phyloP scores from a whole-genome alignment of 2,329 filamentous ascomycete species.

The Colletotrichum cordylinicola region DNA sequence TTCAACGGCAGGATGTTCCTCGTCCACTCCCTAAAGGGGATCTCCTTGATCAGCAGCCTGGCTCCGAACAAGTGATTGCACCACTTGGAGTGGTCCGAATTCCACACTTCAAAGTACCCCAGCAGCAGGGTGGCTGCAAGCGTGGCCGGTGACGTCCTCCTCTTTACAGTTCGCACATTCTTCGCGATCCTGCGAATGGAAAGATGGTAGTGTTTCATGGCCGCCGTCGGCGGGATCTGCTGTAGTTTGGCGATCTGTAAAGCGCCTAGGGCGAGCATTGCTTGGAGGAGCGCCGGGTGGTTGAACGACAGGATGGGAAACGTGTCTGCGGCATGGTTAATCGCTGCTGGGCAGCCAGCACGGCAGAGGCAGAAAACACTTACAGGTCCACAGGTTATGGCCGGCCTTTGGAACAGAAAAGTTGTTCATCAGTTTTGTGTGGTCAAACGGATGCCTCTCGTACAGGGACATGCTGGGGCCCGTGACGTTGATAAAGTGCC shows the following conservation, averaged over 20 bases:
- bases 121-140: slow-evolving; percentile 88
- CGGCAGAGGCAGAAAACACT: slow-evolving; percentile 29
- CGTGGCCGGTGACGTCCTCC: slow-evolving; percentile 78
- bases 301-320: slow-evolving; percentile 84
- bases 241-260: slow-evolving; percentile 88
- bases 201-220: slow-evolving; percentile 90
- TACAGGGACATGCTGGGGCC: slow-evolving; percentile 87
- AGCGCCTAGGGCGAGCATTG: slow-evolving; percentile 86
- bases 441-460: slow-evolving; percentile 80
- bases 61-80: slow-evolving; percentile 89
- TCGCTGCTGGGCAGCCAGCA: slow-evolving; percentile 35
- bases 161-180: slow-evolving; percentile 72
- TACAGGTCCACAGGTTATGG: slow-evolving; percentile 70
- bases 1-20: slow-evolving; percentile 72
- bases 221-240: slow-evolving; percentile 74
- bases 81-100: slow-evolving; percentile 95
- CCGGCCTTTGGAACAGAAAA: slow-evolving; percentile 66
- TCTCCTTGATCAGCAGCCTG: slow-evolving; percentile 80
- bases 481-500: slow-evolving; percentile 90
- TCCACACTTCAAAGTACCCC: slow-evolving; percentile 93
- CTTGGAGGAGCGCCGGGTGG: slow-evolving; percentile 86
- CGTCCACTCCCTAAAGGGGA: slow-evolving; percentile 78
- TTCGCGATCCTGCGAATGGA: slow-evolving; percentile 79
- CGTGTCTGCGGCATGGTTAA: slow-evolving; percentile 51
- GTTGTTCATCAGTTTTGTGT: slow-evolving; percentile 69